Evolutionary conservation across 495 filamentous ascomycete genomes (phyloP).

Genomic region (Daldinia childiae): DNA sequence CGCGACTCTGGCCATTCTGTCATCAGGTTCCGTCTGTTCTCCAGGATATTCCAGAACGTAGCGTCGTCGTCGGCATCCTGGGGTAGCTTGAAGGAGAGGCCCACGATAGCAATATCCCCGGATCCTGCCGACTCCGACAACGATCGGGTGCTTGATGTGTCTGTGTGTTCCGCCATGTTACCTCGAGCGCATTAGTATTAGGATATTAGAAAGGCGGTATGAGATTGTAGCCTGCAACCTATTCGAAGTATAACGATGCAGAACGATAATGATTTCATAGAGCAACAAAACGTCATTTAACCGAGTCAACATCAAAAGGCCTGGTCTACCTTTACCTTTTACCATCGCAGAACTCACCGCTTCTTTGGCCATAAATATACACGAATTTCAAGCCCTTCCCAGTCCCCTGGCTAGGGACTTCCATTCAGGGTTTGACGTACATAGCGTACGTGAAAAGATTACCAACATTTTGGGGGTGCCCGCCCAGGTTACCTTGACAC

Average conservation of each 20-base stretch:
- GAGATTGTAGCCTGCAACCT: not conserved
- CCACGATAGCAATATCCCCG: constrained; percentile 11
- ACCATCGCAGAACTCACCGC: constrained; percentile 4
- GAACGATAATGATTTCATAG: not conserved
- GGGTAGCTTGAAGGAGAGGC: constrained; percentile 12
- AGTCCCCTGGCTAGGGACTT: constrained; percentile 2
- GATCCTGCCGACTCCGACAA: not conserved
- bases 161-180: constrained; percentile 7
- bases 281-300: not conserved
- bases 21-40: constrained; percentile 1
- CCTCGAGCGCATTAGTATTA: constrained; percentile 1
- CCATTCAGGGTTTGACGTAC: constrained; percentile 6
- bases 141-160: not conserved
- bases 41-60: constrained; percentile 5
- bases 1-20: constrained; percentile 12
- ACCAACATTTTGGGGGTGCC: constrained; percentile 4
- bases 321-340: not conserved
- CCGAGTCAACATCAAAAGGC: not conserved
- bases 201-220: constrained; percentile 4
- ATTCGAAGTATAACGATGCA: not conserved
- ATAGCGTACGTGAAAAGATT: constrained; percentile 2
- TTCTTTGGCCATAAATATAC: constrained; percentile 4
- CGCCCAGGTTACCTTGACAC: not conserved
- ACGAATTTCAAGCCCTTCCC: not conserved
- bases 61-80: constrained; percentile 9